Evolutionary conservation across 78 protist species (phyloP).

Genomic region (Protostelium mycophagum): DNA sequence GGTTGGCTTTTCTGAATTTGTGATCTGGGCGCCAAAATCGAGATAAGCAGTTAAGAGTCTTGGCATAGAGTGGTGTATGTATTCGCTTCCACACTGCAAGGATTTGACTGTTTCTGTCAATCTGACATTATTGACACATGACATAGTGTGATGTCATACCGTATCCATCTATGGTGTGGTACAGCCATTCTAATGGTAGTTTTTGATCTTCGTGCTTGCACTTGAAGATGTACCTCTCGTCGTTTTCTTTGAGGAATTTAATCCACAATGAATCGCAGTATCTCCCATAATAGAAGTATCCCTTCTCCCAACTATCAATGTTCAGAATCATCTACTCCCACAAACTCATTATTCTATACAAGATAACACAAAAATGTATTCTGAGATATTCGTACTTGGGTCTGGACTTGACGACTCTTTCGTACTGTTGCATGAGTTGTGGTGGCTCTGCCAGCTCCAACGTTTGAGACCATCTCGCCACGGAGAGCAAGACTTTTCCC

Average conservation of each 20-base stretch:
- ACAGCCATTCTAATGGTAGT: neutral
- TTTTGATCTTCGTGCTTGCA: neutral
- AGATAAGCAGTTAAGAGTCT: constrained; percentile 71
- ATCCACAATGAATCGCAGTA: constrained; percentile 42
- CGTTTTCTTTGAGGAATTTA: neutral
- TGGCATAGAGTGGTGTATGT: constrained; percentile 61
- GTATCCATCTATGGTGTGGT: neutral
- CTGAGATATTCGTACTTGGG: neutral
- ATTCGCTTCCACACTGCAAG: constrained; percentile 20
- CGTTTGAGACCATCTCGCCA: neutral
- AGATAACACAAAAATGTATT: constrained; percentile 2
- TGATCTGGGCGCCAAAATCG: constrained; percentile 46
- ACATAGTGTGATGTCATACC: neutral
- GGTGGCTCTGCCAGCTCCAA: neutral
- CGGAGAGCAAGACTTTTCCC: constrained; percentile 14
- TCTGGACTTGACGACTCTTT: constrained; percentile 29
- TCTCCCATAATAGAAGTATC: constrained; percentile 42
- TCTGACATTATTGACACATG: constrained; percentile 7
- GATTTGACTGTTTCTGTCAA: constrained; percentile 35
- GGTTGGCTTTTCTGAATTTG: constrained; percentile 1
- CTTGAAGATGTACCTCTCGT: constrained; percentile 8
- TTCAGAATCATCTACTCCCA: neutral
- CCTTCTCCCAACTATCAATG: constrained; percentile 57
- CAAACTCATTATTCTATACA: neutral
- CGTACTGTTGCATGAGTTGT: constrained; percentile 21